Evolutionary conservation across 2,329 filamentous ascomycete genomes (phyloP).

Genomic region (Amauroascus niger): DNA sequence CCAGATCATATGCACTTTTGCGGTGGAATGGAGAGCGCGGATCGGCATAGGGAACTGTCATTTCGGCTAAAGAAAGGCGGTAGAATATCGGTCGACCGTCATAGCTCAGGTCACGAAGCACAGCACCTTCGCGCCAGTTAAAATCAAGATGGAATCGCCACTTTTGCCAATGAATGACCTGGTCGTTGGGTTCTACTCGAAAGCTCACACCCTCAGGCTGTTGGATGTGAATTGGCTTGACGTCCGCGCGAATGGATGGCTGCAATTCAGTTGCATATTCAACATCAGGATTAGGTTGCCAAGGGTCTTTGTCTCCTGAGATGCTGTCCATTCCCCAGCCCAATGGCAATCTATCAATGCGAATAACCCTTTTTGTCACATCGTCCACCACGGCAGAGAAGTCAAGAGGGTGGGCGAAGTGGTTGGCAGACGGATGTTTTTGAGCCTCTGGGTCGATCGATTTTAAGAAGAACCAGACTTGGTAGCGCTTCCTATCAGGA

Average conservation of each 20-base stretch:
- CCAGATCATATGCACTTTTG: conserved; percentile 40
- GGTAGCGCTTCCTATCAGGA: conserved; percentile 1
- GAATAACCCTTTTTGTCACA: conserved; percentile 52
- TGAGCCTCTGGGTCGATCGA: conserved; percentile 1
- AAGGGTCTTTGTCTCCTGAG: conserved; percentile 1
- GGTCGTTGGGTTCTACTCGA: conserved; percentile 22
- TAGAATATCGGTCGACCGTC: conserved; percentile 35
- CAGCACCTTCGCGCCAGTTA: conserved; percentile 39
- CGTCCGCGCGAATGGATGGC: not conserved
- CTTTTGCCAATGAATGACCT: conserved; percentile 34
- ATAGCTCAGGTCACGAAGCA: conserved; percentile 35
- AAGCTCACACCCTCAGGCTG: conserved; percentile 33
- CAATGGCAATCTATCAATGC: conserved; percentile 60
- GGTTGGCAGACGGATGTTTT: conserved; percentile 35
- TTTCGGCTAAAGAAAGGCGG: conserved; percentile 35
- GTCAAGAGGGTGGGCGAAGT: conserved; percentile 57
- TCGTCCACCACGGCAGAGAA: conserved; percentile 58
- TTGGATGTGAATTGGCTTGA: conserved; percentile 29
- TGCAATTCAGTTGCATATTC: conserved; percentile 7
- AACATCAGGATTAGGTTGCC: conserved; percentile 7
- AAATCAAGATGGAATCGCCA: conserved; percentile 38
- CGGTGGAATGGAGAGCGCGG: conserved; percentile 34
- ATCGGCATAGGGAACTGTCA: conserved; percentile 41
- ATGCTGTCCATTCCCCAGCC: conserved; percentile 30
- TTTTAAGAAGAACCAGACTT: conserved; percentile 7